Evolutionary conservation across 2,329 filamentous ascomycete species (phyloP).

Genomic region (Paracamarosporium sp.): DNA sequence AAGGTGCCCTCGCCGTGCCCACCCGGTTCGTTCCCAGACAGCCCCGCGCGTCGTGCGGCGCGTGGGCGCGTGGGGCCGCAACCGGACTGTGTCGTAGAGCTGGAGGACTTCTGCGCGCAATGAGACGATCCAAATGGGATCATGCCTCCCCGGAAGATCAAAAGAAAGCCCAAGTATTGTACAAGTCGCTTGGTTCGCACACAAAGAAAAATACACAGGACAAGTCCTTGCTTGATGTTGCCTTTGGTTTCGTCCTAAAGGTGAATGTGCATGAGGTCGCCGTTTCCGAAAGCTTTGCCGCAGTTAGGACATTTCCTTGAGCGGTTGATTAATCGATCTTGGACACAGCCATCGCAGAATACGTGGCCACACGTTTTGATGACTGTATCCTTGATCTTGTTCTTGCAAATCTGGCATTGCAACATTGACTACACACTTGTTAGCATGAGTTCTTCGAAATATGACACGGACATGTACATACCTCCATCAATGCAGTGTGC

Average conservation of each 20-base stretch:
- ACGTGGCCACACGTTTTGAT: slow-evolving; percentile 95
- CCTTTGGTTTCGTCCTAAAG: slow-evolving; percentile 19
- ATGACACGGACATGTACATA: slow-evolving; percentile 65
- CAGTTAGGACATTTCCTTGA: slow-evolving; percentile 96
- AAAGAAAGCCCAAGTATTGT: background rate
- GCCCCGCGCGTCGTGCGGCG: background rate
- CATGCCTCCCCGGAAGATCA: background rate
- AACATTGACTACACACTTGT: slow-evolving; percentile 61
- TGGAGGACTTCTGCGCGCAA: background rate
- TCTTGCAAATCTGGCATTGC: slow-evolving; percentile 90
- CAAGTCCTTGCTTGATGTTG: background rate
- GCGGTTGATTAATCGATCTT: slow-evolving; percentile 85
- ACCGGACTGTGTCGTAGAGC: no score
- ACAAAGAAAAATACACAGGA: background rate
- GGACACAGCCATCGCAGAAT: slow-evolving; percentile 90
- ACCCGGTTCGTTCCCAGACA: background rate
- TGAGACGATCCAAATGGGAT: background rate
- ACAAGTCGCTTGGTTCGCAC: background rate
- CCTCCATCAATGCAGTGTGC: slow-evolving; percentile 84
- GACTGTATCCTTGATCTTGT: slow-evolving; percentile 91
- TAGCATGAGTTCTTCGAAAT: background rate
- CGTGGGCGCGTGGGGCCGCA: no score
- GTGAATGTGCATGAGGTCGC: slow-evolving; percentile 77
- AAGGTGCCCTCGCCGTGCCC: background rate
- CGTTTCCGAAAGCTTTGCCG: slow-evolving; percentile 87